Conservation (phyloP, 441 rosid genomes). For the Adansonia gregorii region DNA sequence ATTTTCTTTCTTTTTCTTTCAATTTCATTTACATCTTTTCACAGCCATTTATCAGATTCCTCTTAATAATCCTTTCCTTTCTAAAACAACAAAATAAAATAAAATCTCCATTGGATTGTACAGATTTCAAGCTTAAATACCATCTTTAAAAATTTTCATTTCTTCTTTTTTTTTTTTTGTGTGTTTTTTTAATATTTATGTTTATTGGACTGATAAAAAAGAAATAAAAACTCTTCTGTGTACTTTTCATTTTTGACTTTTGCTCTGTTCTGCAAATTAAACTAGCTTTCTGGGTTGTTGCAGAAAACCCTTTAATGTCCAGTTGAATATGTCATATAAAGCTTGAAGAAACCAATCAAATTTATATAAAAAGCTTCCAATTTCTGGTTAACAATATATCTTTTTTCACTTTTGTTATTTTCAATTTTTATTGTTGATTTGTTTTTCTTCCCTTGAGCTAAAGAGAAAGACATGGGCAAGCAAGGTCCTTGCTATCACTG, state of each 20-base stretch:
- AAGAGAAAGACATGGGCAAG: slow-evolving; percentile 79
- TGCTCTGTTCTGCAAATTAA: slow-evolving; percentile 46
- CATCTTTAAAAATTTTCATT: slow-evolving; percentile 37
- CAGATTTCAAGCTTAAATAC: slow-evolving; percentile 58
- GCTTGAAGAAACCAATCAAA: slow-evolving; percentile 40
- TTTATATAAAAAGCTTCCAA: slow-evolving; percentile 26
- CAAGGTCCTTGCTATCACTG: slow-evolving; percentile 96
- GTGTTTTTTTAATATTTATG: slow-evolving; percentile 7
- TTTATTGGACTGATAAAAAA: slow-evolving; percentile 33
- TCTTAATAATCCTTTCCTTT: slow-evolving; percentile 47
- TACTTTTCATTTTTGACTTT: slow-evolving; percentile 40
- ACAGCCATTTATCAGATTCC: slow-evolving; percentile 76
- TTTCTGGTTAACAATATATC: not conserved
- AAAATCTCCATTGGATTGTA: slow-evolving; percentile 62
- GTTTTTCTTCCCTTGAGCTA: slow-evolving; percentile 33
- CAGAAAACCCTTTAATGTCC: slow-evolving; percentile 38
- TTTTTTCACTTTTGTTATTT: slow-evolving; percentile 12
- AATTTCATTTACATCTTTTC: slow-evolving; percentile 55
- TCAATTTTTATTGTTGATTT: slow-evolving; percentile 29
- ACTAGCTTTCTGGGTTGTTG: slow-evolving; percentile 48
- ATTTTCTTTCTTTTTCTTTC: slow-evolving; percentile 43
- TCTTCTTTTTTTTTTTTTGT: slow-evolving; percentile 28
- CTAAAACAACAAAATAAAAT: not conserved
- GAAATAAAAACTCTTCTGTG: slow-evolving; percentile 40
- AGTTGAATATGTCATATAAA: slow-evolving; percentile 41